These are phyloP conservation scores for Kodamaea ohmeri DNA, from an alignment of 1,139 yeast species.

Conservation along the genomic window DNA sequence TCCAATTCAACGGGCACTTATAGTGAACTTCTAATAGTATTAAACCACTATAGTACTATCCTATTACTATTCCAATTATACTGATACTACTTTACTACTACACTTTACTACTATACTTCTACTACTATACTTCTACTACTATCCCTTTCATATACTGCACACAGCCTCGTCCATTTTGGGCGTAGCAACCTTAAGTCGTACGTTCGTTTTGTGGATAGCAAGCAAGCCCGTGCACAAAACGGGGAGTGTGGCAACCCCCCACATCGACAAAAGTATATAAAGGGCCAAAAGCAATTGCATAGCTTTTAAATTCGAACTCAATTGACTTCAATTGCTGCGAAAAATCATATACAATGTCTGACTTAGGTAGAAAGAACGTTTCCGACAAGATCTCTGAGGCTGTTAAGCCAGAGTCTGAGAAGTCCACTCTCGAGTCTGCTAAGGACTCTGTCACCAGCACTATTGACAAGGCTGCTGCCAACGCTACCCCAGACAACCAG, in stretches of 20 bases:
- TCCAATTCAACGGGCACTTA: no score
- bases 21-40: no score
- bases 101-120: background rate
- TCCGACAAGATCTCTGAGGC: slow-evolving; percentile 66
- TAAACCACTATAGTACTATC: no score
- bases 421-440: slow-evolving; percentile 60
- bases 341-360: no score
- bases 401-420: slow-evolving; percentile 70
- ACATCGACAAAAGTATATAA: background rate
- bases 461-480: slow-evolving; percentile 61
- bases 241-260: no score
- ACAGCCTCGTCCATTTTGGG: no score
- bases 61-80: background rate
- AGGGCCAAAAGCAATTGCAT: background rate
- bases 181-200: no score
- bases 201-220: background rate
- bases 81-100: background rate
- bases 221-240: background rate
- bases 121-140: background rate
- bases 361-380: slow-evolving; percentile 75
- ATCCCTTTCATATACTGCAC: background rate
- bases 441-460: slow-evolving; percentile 68
- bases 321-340: no score
- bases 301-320: no score
- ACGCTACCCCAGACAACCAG: slow-evolving; percentile 58